phyloP scores from a whole-genome alignment of 805 yeast species.

The Cyberlindnera maritima region DNA sequence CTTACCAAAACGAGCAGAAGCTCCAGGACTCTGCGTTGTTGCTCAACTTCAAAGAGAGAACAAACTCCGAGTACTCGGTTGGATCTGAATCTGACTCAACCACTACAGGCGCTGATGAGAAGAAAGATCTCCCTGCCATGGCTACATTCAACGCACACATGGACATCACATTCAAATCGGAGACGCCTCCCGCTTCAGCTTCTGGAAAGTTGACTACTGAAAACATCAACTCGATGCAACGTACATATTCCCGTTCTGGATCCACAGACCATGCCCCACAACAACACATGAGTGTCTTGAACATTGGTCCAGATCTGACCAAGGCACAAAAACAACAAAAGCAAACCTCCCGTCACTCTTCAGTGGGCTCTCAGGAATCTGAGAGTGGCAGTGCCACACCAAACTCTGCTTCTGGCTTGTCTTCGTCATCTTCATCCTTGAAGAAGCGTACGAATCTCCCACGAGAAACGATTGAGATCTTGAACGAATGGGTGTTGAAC shows the following conservation, averaged over 20 bases:
- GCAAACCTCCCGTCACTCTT: conserved; percentile 14
- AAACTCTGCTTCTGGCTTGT: conserved; percentile 4
- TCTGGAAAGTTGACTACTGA: conserved; percentile 4
- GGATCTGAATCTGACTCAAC: neutral
- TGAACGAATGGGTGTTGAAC: conserved; percentile 70
- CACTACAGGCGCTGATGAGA: neutral
- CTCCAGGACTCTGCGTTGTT: conserved; percentile 29
- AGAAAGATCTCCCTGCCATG: neutral
- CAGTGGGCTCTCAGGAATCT: conserved; percentile 20
- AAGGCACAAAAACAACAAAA: neutral
- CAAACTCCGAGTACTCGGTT: conserved; percentile 10
- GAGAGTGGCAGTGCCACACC: conserved; percentile 5
- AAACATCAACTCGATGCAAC: neutral
- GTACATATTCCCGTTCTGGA: neutral
- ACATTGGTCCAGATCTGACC: conserved; percentile 12
- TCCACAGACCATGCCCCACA: too few species aligned
- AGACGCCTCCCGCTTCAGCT: conserved; percentile 1
- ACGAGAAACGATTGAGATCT: conserved; percentile 67
- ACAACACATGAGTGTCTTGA: conserved; percentile 6
- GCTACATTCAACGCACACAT: conserved; percentile 13
- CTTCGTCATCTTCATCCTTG: conserved; percentile 4
- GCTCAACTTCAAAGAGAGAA: conserved; percentile 23
- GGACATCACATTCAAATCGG: conserved; percentile 7
- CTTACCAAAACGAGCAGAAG: conserved; percentile 28
- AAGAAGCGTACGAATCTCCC: conserved; percentile 72